Evolutionary conservation across 1,139 yeast genomes (phyloP).

Genomic region (Magnusiomyces suaveolens): DNA sequence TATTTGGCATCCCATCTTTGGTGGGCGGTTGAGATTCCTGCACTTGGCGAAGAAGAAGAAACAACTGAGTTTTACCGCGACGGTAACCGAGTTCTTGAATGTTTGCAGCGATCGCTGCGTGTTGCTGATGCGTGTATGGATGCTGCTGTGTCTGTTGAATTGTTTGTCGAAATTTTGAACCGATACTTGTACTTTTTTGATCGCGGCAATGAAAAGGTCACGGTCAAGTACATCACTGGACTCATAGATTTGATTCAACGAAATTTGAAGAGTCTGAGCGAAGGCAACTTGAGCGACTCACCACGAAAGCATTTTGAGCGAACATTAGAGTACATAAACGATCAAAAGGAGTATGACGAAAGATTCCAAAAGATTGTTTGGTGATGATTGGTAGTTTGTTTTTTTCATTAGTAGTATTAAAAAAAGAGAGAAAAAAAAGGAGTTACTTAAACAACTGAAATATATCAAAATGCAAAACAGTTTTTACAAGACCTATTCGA

Average conservation of each 20-base stretch:
- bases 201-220: constrained; percentile 67
- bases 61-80: constrained; percentile 39
- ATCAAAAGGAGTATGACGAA: constrained; percentile 57
- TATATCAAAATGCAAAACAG: too few relatives aligned
- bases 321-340: constrained; percentile 55
- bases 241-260: constrained; percentile 74
- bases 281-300: constrained; percentile 24
- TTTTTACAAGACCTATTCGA: too few relatives aligned
- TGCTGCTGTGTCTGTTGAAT: constrained; percentile 61
- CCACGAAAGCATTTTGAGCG: constrained; percentile 51
- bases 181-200: constrained; percentile 76
- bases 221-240: constrained; percentile 71
- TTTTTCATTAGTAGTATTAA: background rate
- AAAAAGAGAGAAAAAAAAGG: too few relatives aligned
- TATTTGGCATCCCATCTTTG: constrained; percentile 83
- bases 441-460: too few relatives aligned
- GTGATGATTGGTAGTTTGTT: constrained; percentile 14
- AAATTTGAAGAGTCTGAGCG: constrained; percentile 39
- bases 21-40: constrained; percentile 70
- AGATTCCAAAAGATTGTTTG: constrained; percentile 47
- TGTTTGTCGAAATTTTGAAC: constrained; percentile 83
- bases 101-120: constrained; percentile 65
- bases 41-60: constrained; percentile 42
- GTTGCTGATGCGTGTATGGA: constrained; percentile 94
- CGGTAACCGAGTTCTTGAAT: constrained; percentile 56